These are phyloP conservation scores for Crithidia thermophila DNA, from an alignment of 208 protist species.

Conservation along the genomic window DNA sequence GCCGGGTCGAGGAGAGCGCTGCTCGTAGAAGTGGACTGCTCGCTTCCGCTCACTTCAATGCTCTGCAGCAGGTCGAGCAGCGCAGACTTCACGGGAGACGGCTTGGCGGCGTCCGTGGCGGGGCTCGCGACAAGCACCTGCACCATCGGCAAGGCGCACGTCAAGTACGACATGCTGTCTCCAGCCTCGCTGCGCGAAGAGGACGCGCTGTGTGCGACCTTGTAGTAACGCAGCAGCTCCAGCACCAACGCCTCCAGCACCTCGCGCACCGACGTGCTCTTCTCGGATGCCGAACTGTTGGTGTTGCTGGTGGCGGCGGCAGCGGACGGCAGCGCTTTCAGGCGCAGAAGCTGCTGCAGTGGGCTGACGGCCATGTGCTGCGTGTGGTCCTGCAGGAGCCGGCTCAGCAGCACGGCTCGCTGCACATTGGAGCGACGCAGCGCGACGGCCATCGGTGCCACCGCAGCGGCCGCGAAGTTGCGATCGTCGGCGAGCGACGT, in stretches of 20 bases:
- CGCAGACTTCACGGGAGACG: slow-evolving; percentile 21
- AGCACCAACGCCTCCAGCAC: slow-evolving; percentile 27
- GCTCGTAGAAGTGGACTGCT: background rate
- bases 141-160: slow-evolving; percentile 27
- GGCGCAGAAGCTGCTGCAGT: slow-evolving; percentile 62
- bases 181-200: background rate
- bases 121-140: slow-evolving; percentile 24
- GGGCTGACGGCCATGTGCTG: slow-evolving; percentile 54
- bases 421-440: slow-evolving; percentile 30
- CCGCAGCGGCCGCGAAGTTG: background rate
- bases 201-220: background rate
- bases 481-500: background rate
- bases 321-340: slow-evolving; percentile 16
- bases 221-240: slow-evolving; percentile 21
- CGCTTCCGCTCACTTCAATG: slow-evolving; percentile 23
- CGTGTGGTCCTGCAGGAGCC: slow-evolving; percentile 69
- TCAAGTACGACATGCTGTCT: slow-evolving; percentile 27
- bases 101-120: background rate
- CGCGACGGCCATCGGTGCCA: slow-evolving; percentile 8
- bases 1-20: slow-evolving; percentile 12
- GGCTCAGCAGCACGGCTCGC: slow-evolving; percentile 58
- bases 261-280: slow-evolving; percentile 10
- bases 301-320: background rate
- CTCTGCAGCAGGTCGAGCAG: slow-evolving; percentile 28
- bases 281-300: background rate